phyloP scores from a whole-genome alignment of 345 rosid genomes.

The Lepidium didymum region DNA sequence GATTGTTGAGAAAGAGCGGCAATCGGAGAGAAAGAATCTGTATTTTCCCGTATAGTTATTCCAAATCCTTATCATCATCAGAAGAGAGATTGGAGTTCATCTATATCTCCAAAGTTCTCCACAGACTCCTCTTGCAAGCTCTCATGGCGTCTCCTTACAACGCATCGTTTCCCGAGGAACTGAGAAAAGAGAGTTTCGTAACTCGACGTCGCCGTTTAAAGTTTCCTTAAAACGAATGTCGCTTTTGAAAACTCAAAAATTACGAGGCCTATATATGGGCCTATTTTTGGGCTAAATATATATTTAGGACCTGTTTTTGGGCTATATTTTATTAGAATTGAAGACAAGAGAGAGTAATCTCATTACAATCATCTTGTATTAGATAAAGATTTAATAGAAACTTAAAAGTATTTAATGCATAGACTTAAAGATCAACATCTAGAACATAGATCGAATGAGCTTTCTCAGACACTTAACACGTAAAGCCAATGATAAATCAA shows the following conservation, averaged over 20 bases:
- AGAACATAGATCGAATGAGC: too few species aligned
- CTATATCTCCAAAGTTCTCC: constrained; percentile 3
- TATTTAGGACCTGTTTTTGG: too few species aligned
- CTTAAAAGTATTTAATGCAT: too few species aligned
- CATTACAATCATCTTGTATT: too few species aligned
- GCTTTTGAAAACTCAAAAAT: background rate
- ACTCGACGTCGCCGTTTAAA: background rate
- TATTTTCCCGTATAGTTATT: constrained; percentile 10
- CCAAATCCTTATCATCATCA: constrained; percentile 34
- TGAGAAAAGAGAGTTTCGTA: background rate
- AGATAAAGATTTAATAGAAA: too few species aligned
- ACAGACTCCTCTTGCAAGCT: constrained; percentile 12
- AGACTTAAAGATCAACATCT: too few species aligned
- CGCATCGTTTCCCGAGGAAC: constrained; percentile 7
- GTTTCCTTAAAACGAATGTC: background rate
- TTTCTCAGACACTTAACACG: too few species aligned
- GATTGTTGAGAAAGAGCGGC: constrained; percentile 30
- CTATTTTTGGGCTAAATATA: too few species aligned
- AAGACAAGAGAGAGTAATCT: too few species aligned
- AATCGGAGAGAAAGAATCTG: constrained; percentile 20
- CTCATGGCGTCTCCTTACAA: constrained; percentile 23
- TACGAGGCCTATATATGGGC: background rate
- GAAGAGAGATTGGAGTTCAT: constrained; percentile 21
- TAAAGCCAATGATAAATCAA: too few species aligned
- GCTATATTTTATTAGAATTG: too few species aligned